Percentiles rank a stretch among this genome's conserved stretches.
Conservation (phyloP, 2,329 filamentous ascomycete genomes). For the Gremmenia infestans region DNA sequence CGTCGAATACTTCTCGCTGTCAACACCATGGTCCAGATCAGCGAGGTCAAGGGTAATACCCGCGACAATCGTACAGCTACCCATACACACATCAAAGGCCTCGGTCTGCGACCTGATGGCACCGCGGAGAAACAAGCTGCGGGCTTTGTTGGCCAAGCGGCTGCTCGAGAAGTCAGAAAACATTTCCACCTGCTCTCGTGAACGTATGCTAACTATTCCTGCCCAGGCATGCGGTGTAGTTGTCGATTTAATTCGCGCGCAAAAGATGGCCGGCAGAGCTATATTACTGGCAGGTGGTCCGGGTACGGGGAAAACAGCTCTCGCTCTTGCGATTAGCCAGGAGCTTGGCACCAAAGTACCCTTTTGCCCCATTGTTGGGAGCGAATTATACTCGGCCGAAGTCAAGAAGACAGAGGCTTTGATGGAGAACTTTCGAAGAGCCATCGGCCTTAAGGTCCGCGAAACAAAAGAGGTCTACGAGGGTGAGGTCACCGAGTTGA, state of each 20-base stretch:
- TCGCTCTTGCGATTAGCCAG: conserved; percentile 92
- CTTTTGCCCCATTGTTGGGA: conserved; percentile 96
- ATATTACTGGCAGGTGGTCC: conserved; percentile 91
- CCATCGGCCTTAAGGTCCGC: conserved; percentile 92
- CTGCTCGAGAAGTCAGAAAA: conserved; percentile 73
- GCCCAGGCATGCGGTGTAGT: conserved; percentile 87
- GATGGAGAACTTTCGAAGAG: conserved; percentile 98
- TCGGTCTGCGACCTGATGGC: conserved; percentile 83
- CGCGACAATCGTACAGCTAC: conserved; percentile 95
- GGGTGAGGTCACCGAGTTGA: conserved; percentile 95
- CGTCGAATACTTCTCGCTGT: neutral
- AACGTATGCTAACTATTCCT: conserved; percentile 75
- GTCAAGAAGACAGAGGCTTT: conserved; percentile 99
- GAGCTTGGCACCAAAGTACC: conserved; percentile 97
- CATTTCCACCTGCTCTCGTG: conserved; percentile 41
- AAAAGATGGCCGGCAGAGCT: conserved; percentile 96
- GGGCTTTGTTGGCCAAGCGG: conserved; percentile 85
- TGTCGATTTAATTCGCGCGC: conserved; percentile 89
- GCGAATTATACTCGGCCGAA: conserved; percentile 95
- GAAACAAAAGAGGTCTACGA: conserved; percentile 99
- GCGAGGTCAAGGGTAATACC: conserved; percentile 89
- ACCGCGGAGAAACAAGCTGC: conserved; percentile 72
- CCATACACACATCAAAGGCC: conserved; percentile 95
- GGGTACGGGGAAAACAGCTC: conserved; percentile 93
- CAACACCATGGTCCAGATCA: conserved; percentile 75